Evolutionary conservation across 352 stramenopile genomes (phyloP), one percentile per base, ranked within the genome.

Genomic region (Phytophthora colocasiae): DNA sequence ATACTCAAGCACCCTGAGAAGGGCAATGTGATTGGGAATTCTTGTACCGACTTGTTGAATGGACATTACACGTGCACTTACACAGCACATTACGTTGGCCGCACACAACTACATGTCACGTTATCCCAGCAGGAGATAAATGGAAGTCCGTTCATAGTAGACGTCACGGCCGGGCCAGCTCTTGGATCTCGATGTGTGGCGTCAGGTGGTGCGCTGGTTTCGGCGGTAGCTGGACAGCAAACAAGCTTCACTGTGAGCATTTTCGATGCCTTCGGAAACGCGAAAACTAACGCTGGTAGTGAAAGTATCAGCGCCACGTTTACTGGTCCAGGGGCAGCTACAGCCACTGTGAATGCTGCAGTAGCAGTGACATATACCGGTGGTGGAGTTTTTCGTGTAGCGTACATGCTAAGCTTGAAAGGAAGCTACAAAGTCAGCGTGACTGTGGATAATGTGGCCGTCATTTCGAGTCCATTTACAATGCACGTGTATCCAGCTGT

Each of bases 21-120:
- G 31, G 77, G 60, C 2, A 80, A 73, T 14, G 67, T 87, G 11
- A 79, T 9, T 36, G 81, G 81, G 17, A 49, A 59, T 57, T 2
- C 48, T 2, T 93, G 85, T 55, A 71, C 60, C 0, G 83, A 91
- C 22, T 43, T 90, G 9, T 61, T 85, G 39, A 87, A 81, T 24
- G 85, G 85, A 0, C 55, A 71, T 11, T 93, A 91, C 53, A 73
- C 71, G 6, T 93, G 85, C 49, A 77, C 75, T n/a, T 93, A 89
- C 55, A 80, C 56, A 2, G 54, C 85, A 3, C 80, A 80, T 8
- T 81, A 70, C 46, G 78, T 85, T 14, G 80, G 80, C 11, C 57
- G 56, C 6, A 82, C 64, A 19, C 38, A 49, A 2, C 55, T 92
- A 9, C 58, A 83, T 55, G 76, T 89, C 4, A 44, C 11, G 55